Base-by-base conservation (phyloP, 768 basidiomycete species). In the Multifurca ochricompacta region DNA sequence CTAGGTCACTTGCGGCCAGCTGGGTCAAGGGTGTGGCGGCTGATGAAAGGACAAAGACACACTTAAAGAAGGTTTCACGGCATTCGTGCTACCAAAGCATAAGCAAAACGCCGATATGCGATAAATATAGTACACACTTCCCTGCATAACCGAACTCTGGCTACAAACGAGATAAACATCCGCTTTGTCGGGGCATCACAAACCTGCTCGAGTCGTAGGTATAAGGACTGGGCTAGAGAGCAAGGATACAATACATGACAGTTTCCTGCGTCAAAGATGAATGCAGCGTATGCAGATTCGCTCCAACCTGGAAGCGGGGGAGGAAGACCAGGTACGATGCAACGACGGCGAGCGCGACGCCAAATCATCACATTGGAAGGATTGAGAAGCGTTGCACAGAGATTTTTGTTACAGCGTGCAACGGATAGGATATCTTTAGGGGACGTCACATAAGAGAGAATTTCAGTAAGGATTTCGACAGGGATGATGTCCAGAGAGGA, bases 381-480 rank as follows among this genome's bases (percentile, higher is more conserved):
- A 19, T 74, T 73, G 42, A 76, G 68, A 3, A 87, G 72, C 0
- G 76, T 74, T 3, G 61, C 62, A 62, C 78, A 77, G 9, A 85
- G 70, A 56, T 68, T 73, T 54, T 78, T 80, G 71, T 73, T 81
- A 35, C 76, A 76, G 6, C 82, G 76, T 10, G 83, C 73, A 5
- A 85, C 67, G 2, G 83, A 73, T 34, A 87, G 73, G 11, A 85
- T 69, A 55, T 81, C 79, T 45, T 71, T 71, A 1, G 82, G 74
- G 0, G 81, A 83, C 4, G 66, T 56, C 0, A 77, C 77, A 46
- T 70, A 68, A 6, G 78, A 65, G 18, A 87, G 74, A 44, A 87
- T 75, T 61, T 85, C 83, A 3, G 79, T 77, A 6, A 86, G 64
- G 13, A 88, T 70, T 61, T 88, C 86, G 36, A 82, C 63, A 10